Evolutionary conservation across 1,284 basidiomycete species (phyloP).

Genomic region (Austroboletus niveus): DNA sequence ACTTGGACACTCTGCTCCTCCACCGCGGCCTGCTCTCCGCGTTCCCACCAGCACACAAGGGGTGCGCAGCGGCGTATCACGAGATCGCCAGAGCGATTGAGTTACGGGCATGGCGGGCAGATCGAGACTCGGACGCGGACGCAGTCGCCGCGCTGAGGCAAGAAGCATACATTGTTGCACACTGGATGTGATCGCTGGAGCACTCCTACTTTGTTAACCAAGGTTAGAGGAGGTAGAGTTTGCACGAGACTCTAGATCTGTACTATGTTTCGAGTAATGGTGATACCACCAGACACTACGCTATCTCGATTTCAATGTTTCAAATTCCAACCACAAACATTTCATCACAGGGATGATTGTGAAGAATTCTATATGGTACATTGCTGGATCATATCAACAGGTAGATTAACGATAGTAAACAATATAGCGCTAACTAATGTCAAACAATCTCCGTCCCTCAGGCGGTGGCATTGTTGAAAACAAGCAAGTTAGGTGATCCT

Average conservation of each 20-base stretch:
- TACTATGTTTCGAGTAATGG: background rate
- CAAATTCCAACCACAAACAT: too few species aligned
- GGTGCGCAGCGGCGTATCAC: constrained; percentile 60
- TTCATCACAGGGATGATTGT: background rate
- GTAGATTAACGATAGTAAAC: constrained; percentile 1
- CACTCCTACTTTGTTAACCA: background rate
- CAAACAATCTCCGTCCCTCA: constrained; percentile 5
- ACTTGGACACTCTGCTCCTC: constrained; percentile 70
- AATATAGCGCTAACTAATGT: constrained; percentile 2
- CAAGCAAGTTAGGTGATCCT: constrained; percentile 68
- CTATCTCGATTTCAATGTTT: too few species aligned
- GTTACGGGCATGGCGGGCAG: constrained; percentile 57
- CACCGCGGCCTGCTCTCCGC: constrained; percentile 66
- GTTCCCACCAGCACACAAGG: constrained; percentile 56
- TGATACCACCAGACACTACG: background rate
- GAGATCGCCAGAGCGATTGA: constrained; percentile 63
- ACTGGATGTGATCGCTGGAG: constrained; percentile 12
- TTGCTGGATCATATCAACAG: constrained; percentile 4
- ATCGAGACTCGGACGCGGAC: constrained; percentile 64
- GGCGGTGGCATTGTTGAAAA: constrained; percentile 81
- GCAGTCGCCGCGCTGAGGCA: constrained; percentile 61
- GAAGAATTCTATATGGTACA: constrained; percentile 13
- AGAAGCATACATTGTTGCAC: constrained; percentile 47
- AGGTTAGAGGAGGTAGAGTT: too few species aligned
- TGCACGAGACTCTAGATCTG: background rate